Base-by-base conservation (phyloP, 495 filamentous ascomycete genomes). In the Bathelium albidoporum region DNA sequence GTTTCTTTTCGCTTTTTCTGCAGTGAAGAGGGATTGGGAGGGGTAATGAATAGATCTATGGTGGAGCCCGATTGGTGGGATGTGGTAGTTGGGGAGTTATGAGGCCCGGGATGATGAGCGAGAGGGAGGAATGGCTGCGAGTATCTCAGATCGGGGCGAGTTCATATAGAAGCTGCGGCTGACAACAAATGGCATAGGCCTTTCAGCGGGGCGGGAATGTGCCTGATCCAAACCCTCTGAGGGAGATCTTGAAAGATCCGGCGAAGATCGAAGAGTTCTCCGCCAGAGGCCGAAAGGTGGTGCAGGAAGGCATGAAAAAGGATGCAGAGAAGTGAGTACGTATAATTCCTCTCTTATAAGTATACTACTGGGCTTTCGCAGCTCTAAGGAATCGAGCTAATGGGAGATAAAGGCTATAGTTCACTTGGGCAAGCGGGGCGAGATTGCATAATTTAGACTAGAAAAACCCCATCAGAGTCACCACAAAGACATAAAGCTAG, bases 121-220 rank as follows among this genome's bases (percentile, higher is more conserved):
- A 20, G 5, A 20, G 44, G n/a, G 18, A 49, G 16, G 44, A 20
- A 20, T 12, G n/a, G 5, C 22, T 12, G 11, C 14, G 18, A 5
- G 44, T 49, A 49, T 5, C 12, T 20, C n/a, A 20, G n/a, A n/a
- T 49, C 10, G 36, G 36, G 36, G 7, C 16, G 7, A 16, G 16
- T 7, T 18, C n/a, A 3, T 3, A 3, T 49, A 18, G n/a, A n/a
- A 49, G 18, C 9, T 28, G n/a, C 9, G 24, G 49, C 49, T 55
- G 24, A 55, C 20, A 16, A 28, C 11, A 11, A 10, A 9, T 29
- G 4, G 10, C 49, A 55, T 55, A 55, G 49, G 49, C 20, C 7
- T 55, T 89, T 2, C 83, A 92, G 77, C 92, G 85, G 76, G 92
- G 92, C 0, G 75, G 84, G 0, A 81, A 95, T 78, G 87, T 96